Percentiles rank a stretch among this genome's conserved stretches.
These are phyloP conservation scores for Phytophthora aleatoria DNA, from an alignment of 352 stramenopile species.

Conservation along the genomic window DNA sequence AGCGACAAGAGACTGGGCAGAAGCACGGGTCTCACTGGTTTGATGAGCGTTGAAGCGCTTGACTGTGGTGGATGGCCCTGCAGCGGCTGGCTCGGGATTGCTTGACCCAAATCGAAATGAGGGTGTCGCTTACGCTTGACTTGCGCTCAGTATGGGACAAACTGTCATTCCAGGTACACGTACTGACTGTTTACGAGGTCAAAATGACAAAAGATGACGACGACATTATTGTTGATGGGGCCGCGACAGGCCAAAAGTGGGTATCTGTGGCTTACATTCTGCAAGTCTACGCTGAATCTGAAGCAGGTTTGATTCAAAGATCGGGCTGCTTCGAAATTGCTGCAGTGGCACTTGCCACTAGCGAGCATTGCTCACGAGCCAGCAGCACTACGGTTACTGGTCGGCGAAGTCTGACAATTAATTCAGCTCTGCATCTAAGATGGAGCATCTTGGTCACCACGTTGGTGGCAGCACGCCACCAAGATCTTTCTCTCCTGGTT, in stretches of 20 bases:
- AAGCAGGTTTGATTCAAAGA: constrained; percentile 1
- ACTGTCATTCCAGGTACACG: background rate
- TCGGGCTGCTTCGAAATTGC: background rate
- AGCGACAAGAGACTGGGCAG: constrained; percentile 28
- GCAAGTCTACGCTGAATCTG: background rate
- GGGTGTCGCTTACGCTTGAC: constrained; percentile 20
- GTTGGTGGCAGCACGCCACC: background rate
- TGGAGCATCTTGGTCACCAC: background rate
- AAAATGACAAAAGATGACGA: constrained; percentile 24
- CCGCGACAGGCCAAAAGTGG: constrained; percentile 7
- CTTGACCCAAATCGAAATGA: constrained; percentile 25
- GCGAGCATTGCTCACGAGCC: too few species aligned
- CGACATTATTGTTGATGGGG: constrained; percentile 8
- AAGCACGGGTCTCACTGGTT: constrained; percentile 20
- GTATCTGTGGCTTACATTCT: constrained; percentile 7
- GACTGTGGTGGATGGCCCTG: background rate
- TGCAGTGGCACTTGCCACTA: too few species aligned
- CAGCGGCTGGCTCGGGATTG: constrained; percentile 13
- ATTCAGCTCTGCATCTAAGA: background rate
- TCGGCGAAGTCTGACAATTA: background rate
- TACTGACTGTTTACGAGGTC: constrained; percentile 21
- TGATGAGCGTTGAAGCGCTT: constrained; percentile 3
- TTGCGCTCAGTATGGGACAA: constrained; percentile 27
- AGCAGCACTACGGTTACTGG: background rate
- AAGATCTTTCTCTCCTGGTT: too few species aligned